A percentile compares a stretch with the other conserved stretches of the same genome.
These are phyloP conservation scores for Chytridium lagenaria DNA, from an alignment of 371 early-diverging fungal species.

Conservation along the genomic window DNA sequence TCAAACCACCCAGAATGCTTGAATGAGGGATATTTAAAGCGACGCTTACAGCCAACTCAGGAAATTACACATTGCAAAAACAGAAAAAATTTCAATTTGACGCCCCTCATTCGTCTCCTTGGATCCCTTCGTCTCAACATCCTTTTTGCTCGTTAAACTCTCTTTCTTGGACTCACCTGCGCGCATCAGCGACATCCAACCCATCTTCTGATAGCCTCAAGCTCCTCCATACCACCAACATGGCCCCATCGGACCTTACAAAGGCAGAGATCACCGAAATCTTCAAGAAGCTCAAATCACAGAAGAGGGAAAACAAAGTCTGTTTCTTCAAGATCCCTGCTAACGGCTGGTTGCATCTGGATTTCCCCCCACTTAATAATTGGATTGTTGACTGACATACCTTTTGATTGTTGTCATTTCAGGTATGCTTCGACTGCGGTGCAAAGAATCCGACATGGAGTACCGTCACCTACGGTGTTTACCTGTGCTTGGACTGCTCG, in stretches of 20 bases:
- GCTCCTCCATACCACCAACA: too few relatives aligned
- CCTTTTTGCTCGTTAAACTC: too few relatives aligned
- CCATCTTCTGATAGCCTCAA: too few relatives aligned
- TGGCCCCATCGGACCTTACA: constrained; percentile 57
- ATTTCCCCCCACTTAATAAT: background rate
- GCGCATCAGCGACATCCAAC: too few relatives aligned
- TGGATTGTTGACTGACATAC: background rate
- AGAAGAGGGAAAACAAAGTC: constrained; percentile 80
- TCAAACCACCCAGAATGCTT: too few relatives aligned
- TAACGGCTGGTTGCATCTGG: background rate
- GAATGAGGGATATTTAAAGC: too few relatives aligned
- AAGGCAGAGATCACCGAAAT: constrained; percentile 78
- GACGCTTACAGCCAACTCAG: too few relatives aligned
- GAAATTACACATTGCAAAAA: too few relatives aligned
- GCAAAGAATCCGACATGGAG: constrained; percentile 98
- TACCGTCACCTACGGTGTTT: constrained; percentile 95
- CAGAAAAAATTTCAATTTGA: too few relatives aligned
- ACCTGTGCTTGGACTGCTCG: constrained; percentile 98
- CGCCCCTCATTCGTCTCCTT: too few relatives aligned
- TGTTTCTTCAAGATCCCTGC: background rate
- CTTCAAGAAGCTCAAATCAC: constrained; percentile 78
- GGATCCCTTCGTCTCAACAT: too few relatives aligned
- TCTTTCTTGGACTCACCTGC: too few relatives aligned
- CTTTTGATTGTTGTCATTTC: constrained; percentile 1
- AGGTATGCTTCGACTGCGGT: constrained; percentile 97